Percentiles rank a stretch among this genome's conserved stretches.
phyloP scores from a whole-genome alignment of 768 basidiomycete genomes.

The Tricholoma sp. region DNA sequence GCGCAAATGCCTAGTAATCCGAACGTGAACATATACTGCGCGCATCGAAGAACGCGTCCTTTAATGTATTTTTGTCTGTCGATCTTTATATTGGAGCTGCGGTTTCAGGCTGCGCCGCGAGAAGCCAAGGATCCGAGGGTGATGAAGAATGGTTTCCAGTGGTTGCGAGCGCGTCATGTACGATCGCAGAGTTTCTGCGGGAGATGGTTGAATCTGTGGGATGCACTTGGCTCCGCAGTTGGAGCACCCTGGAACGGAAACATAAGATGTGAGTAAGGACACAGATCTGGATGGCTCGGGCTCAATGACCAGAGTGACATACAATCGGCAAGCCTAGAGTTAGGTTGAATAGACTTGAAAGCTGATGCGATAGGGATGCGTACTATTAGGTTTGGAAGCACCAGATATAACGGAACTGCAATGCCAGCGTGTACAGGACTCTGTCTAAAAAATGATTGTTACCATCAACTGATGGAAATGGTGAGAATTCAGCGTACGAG shows the following conservation, averaged over 20 bases:
- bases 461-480: neutral
- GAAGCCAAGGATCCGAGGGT: constrained; percentile 10
- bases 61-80: neutral
- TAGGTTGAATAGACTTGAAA: neutral
- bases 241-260: constrained; percentile 27
- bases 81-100: neutral
- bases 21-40: no score
- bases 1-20: no score
- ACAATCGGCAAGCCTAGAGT: constrained; percentile 32
- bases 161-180: constrained; percentile 18
- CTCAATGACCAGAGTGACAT: constrained; percentile 5
- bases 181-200: constrained; percentile 23
- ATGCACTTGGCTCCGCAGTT: constrained; percentile 29
- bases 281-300: neutral
- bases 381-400: constrained; percentile 33
- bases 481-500: constrained; percentile 19
- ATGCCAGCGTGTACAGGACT: constrained; percentile 25
- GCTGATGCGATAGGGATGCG: constrained; percentile 2
- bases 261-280: constrained; percentile 1
- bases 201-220: constrained; percentile 29
- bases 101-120: neutral
- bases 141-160: neutral
- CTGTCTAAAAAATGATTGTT: constrained; percentile 18
- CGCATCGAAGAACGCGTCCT: no score
- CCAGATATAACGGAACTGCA: constrained; percentile 32